Base-by-base conservation (phyloP, 306 rosid species). In the Sicyos baderoa region DNA sequence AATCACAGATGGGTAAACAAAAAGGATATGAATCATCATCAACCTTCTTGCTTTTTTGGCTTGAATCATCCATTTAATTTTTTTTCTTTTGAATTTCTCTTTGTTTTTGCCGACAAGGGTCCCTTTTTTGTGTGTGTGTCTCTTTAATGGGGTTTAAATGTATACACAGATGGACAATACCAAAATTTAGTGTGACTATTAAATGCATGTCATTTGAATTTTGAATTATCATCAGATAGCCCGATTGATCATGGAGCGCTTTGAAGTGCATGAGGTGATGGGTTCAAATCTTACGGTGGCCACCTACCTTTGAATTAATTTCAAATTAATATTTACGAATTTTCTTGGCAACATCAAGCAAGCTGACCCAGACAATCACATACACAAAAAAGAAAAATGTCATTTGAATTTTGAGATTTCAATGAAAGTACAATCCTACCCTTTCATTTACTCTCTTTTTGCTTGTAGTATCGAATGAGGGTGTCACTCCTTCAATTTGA, bases 71-170 rank as follows among this genome's bases (percentile, higher is more conserved):
- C 61, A 40, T 40, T 40, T 7, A 22, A 37, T 11, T 54, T 54
- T n/a, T 21, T 54, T 4, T 45, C 21, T 54, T 4, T 55, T 55
- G 35, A 55, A 55, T 49, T 8, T 55, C 35, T 12, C 35, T 55
- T 55, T 15, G 32, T 22, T 55, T 55, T 55, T 22, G 61, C 61
- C 61, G 61, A 55, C 61, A 22, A 55, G 61, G 6, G 61, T 55
- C 15, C 6, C 1, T 54, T 13, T 22, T 27, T 55, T 55, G 15
- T 55, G 6, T 21, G 3, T 21, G 2, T 1, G 29, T 0, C 60
- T 10, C 61, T 22, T 55, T 4, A 55, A 55, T 22, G 1, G 32
- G 60, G 32, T 55, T 55, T 22, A 4, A 55, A 22, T 12, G 23
- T 22, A 0, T 1, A 55, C 14, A 55, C n/a, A 11, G n/a, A 55